Evolutionary conservation across 73 alveolate species (phyloP).

Genomic region (Symbiodinium natans): DNA sequence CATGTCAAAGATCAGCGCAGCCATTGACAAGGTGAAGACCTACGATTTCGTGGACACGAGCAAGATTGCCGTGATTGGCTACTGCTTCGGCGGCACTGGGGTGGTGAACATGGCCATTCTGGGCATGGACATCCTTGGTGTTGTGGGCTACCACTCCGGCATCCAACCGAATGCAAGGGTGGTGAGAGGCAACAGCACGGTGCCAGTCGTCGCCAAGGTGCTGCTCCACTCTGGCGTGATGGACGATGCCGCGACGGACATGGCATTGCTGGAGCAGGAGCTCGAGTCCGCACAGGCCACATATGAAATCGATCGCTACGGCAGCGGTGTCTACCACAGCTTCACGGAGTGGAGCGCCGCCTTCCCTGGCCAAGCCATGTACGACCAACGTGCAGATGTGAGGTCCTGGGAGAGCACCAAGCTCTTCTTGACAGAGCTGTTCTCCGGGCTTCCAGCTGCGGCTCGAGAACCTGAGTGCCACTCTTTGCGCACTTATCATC

Average conservation of each 20-base stretch:
- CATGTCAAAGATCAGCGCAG: slow-evolving; percentile 58
- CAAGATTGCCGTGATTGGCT: slow-evolving; percentile 64
- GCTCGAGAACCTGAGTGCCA: slow-evolving; percentile 31
- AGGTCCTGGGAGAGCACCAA: slow-evolving; percentile 84
- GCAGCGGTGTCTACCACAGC: slow-evolving; percentile 49
- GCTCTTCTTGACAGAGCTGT: slow-evolving; percentile 35
- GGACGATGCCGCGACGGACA: slow-evolving; percentile 51
- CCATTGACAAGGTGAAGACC: slow-evolving; percentile 33
- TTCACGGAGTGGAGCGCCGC: slow-evolving; percentile 56
- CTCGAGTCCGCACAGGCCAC: slow-evolving; percentile 40
- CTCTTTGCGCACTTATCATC: no score
- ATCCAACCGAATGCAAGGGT: slow-evolving; percentile 10
- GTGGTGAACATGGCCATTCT: slow-evolving; percentile 87
- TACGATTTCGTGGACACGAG: slow-evolving; percentile 27
- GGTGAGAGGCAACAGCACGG: not conserved
- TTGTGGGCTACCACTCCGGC: slow-evolving; percentile 70
- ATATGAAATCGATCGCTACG: slow-evolving; percentile 48
- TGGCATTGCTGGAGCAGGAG: slow-evolving; percentile 38
- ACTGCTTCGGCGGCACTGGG: slow-evolving; percentile 76
- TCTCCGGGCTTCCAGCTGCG: slow-evolving; percentile 9
- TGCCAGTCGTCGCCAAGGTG: slow-evolving; percentile 30
- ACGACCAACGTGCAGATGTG: slow-evolving; percentile 46
- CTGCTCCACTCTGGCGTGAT: slow-evolving; percentile 52
- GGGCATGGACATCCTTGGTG: slow-evolving; percentile 25
- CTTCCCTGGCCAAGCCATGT: slow-evolving; percentile 17